Base-by-base conservation (phyloP, 805 yeast species). In the Henningerozyma blattae region DNA sequence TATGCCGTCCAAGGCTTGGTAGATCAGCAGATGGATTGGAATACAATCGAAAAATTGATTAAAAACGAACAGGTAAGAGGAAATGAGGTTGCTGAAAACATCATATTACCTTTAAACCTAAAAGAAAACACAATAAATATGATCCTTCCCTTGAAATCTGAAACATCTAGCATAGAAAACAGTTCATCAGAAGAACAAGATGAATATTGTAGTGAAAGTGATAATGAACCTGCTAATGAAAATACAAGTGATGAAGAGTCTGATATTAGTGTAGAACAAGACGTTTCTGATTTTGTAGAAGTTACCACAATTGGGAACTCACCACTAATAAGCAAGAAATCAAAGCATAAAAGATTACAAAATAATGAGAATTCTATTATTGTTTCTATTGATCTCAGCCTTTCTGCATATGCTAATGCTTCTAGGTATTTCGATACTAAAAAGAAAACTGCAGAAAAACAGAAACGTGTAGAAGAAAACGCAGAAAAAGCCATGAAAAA, bases 21-120 rank as follows among this genome's bases (percentile, higher is more conserved):
- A 4, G 76, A 78, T 36, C 91, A 83, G 49, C 87, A 83, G 42
- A 83, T 85, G 84, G 96, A 89, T 52, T 89, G 98, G 98, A 70
- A 72, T 28, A 79, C 84, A 39, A 87, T 87, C 41, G 95, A 81
- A 50, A 74, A 76, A 41, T 58, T 80, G 37, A 76, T 89, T 33
- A 60, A 68, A 31, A 65, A 75, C 33, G 94, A 89, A 48, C 77
- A 83, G 45, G 56, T 62, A 1, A 70, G 77, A 44, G 77, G 78
- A 1, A 82, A 77, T 45, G 55, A 60, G 4, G 62, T 76, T 36
- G 95, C 95, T 0, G 58, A 62, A 25, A 46, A 64, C 37, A 79
- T 87, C 34, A 62, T 66, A 31, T 48, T 75, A 24, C 91, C 94
- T 0, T 63, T 89, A 51, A 75, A 83, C 36, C 63, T 89, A 47